Evolutionary conservation across 768 basidiomycete species (phyloP), one percentile per base, ranked within the genome.

Genomic region (Mrakia blollopis): DNA sequence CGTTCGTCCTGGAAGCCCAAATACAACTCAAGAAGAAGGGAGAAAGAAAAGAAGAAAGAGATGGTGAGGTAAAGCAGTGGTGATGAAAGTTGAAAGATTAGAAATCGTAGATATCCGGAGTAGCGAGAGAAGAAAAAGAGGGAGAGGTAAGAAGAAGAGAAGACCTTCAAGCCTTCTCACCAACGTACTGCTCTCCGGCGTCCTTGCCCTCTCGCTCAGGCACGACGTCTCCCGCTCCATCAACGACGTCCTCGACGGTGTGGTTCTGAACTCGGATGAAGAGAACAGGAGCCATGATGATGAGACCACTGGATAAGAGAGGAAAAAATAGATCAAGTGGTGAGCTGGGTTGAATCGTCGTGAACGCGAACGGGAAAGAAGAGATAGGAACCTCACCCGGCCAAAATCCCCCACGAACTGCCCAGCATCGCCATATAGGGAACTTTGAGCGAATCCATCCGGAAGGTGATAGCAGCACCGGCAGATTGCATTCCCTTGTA

Each of bases 401-500:
- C 21, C 32, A 21, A 8, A 11, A 65, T 16, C 3, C 63, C 63
- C 63, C 63, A 65, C 7, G 37, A 28, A 1, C 32, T 1, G 2
- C 32, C 63, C 13, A 65, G 32, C 16, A 28, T 21, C 7, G 63
- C 18, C n/a, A 65, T 25, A 6, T 32, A 32, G 25, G 37, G 32
- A 14, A 65, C 32, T 13, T 50, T 52, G n/a, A 28, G 44, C 14
- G 74, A 37, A n/a, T 68, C 74, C 28, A 75, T 8, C 7, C 63
- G 63, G 52, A 37, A 74, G 28, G 62, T 57, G 54, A 75, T 39
- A 16, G 74, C 62, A 13, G 63, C 74, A 13, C 74, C 63, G 14
- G 63, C 62, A 9, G 39, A 47, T 54, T 68, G 63, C 25, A 75
- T 23, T 9, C 60, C 78, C 63, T 73, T 80, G 79, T 79, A 77